Percentiles rank a stretch among this genome's conserved stretches.
phyloP scores from a whole-genome alignment of 768 basidiomycete genomes.

The Boletellus ananiceps region DNA sequence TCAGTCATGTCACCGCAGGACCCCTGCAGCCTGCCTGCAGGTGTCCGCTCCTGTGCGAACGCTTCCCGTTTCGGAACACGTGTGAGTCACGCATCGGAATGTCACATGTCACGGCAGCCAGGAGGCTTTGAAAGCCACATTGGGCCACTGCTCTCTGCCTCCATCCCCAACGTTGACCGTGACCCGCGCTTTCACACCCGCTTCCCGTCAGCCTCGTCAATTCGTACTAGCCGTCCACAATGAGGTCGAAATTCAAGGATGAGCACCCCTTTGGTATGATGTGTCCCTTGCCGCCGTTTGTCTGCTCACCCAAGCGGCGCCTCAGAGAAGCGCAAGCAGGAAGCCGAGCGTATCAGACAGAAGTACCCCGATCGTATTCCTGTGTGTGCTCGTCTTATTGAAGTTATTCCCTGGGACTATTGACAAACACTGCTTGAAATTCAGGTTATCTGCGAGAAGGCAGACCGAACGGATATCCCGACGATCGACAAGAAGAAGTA shows the following conservation, averaged over 20 bases:
- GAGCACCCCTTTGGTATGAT: conserved; percentile 92
- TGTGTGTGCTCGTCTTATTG: conserved; percentile 43
- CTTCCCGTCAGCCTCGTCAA: conserved; percentile 4
- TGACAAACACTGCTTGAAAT: conserved; percentile 7
- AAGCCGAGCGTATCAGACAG: conserved; percentile 96
- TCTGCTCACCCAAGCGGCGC: conserved; percentile 19
- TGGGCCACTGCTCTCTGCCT: conserved; percentile 19
- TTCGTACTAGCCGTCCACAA: conserved; percentile 29
- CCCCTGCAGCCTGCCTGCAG: too few species aligned
- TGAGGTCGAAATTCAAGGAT: conserved; percentile 98
- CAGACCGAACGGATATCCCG: conserved; percentile 96
- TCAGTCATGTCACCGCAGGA: too few species aligned
- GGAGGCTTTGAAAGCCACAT: conserved; percentile 30
- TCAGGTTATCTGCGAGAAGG: conserved; percentile 99
- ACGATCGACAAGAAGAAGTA: conserved; percentile 99
- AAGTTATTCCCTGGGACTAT: conserved; percentile 6
- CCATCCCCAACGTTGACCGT: conserved; percentile 26
- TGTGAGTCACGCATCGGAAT: conserved; percentile 21
- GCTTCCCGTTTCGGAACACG: conserved; percentile 17
- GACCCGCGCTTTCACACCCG: conserved; percentile 10
- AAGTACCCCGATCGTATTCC: conserved; percentile 99
- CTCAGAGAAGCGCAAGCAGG: conserved; percentile 97
- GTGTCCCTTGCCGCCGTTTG: conserved; percentile 31
- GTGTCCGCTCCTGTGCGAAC: not conserved
- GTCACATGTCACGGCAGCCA: conserved; percentile 33